Evolutionary conservation across 2,329 filamentous ascomycete genomes (phyloP).

Genomic region (Colletotrichum filicis): DNA sequence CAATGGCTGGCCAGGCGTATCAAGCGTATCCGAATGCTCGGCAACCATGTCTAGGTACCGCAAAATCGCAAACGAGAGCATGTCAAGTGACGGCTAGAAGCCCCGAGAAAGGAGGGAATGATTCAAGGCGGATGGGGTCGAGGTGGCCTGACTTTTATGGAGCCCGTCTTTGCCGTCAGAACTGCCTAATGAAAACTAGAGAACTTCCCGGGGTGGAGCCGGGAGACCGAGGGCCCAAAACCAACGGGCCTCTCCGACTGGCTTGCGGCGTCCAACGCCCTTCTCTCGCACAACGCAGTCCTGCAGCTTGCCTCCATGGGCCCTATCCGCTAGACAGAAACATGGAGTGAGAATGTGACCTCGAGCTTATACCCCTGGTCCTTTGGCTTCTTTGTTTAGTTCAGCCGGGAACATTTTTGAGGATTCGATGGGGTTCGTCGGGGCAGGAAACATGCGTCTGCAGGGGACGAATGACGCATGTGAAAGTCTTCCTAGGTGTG

Average conservation of each 20-base stretch:
- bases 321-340: neutral
- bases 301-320: neutral
- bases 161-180: neutral
- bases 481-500: neutral
- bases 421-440: neutral
- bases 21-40: neutral
- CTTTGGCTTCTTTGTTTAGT: neutral
- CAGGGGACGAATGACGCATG: constrained; percentile 24
- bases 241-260: constrained; percentile 12
- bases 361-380: neutral
- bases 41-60: neutral
- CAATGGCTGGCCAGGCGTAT: neutral
- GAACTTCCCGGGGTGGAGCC: constrained; percentile 30
- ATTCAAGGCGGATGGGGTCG: constrained; percentile 26
- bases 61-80: neutral
- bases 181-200: constrained; percentile 23
- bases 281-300: neutral
- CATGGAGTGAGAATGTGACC: neutral
- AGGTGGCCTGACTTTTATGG: constrained; percentile 36
- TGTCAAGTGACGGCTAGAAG: neutral
- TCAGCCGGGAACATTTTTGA: neutral
- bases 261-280: neutral
- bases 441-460: neutral
- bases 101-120: constrained; percentile 16
- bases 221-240: neutral